Evolutionary conservation across 768 basidiomycete species (phyloP).

Genomic region (Antrodiella citrinella): DNA sequence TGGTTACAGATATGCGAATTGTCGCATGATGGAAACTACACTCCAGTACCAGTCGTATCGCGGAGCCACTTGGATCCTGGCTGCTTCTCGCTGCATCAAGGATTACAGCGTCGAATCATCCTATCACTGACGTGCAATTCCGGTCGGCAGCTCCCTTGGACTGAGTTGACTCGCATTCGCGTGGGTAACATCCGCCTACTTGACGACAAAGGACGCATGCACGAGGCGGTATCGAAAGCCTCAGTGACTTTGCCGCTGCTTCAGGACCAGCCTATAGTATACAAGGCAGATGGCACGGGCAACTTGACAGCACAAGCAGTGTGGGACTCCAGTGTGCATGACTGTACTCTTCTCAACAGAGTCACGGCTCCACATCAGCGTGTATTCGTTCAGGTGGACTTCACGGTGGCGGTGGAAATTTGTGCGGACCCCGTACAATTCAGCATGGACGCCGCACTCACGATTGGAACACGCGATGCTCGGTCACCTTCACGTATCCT

Average conservation of each 20-base stretch:
- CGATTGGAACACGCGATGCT: slow-evolving; percentile 79
- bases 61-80: slow-evolving; percentile 73
- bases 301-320: slow-evolving; percentile 58
- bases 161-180: slow-evolving; percentile 63
- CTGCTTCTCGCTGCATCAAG: slow-evolving; percentile 85
- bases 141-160: slow-evolving; percentile 85
- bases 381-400: slow-evolving; percentile 69
- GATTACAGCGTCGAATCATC: slow-evolving; percentile 77
- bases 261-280: slow-evolving; percentile 65
- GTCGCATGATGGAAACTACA: slow-evolving; percentile 75
- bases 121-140: slow-evolving; percentile 81
- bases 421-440: slow-evolving; percentile 86
- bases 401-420: slow-evolving; percentile 73
- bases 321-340: slow-evolving; percentile 93
- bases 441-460: slow-evolving; percentile 76
- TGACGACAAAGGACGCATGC: slow-evolving; percentile 74
- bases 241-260: slow-evolving; percentile 68
- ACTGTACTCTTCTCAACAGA: slow-evolving; percentile 77
- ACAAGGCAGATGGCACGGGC: slow-evolving; percentile 80
- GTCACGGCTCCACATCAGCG: slow-evolving; percentile 75
- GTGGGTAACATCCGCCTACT: slow-evolving; percentile 81
- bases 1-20: slow-evolving; percentile 85
- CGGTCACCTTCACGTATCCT: slow-evolving; percentile 73
- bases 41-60: slow-evolving; percentile 75
- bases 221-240: slow-evolving; percentile 67